Percentiles rank a stretch among this genome's conserved stretches.
These are phyloP conservation scores for Aspergillus viridinutans DNA, from an alignment of 2,329 filamentous ascomycete species.

Conservation along the genomic window DNA sequence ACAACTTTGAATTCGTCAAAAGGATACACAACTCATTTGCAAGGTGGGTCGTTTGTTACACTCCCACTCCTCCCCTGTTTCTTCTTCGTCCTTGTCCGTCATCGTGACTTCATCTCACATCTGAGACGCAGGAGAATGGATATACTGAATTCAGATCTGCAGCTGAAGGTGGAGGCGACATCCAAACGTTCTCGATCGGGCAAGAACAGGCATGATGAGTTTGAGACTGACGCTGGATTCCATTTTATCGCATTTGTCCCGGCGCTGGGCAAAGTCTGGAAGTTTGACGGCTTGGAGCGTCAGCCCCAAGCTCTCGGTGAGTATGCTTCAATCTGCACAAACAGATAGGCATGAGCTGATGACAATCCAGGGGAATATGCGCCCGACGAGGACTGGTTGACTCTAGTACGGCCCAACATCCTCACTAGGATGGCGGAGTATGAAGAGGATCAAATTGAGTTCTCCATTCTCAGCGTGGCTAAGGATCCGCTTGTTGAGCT, in stretches of 20 bases:
- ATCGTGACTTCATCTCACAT: slow-evolving; percentile 3
- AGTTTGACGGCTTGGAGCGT: slow-evolving; percentile 77
- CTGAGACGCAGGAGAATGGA: slow-evolving; percentile 60
- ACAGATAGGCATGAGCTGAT: neutral
- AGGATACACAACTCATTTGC: slow-evolving; percentile 85
- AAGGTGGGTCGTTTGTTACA: slow-evolving; percentile 43
- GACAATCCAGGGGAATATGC: slow-evolving; percentile 35
- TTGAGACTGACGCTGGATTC: slow-evolving; percentile 60
- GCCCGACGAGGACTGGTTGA: slow-evolving; percentile 59
- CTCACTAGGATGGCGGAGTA: slow-evolving; percentile 63
- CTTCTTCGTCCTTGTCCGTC: neutral
- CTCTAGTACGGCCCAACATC: slow-evolving; percentile 61
- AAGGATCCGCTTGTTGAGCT: slow-evolving; percentile 58
- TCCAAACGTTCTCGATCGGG: slow-evolving; percentile 30
- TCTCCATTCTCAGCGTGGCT: slow-evolving; percentile 72
- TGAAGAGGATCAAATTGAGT: slow-evolving; percentile 63
- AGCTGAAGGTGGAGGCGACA: slow-evolving; percentile 48
- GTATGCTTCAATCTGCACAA: slow-evolving; percentile 1
- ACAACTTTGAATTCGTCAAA: slow-evolving; percentile 71
- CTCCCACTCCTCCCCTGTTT: neutral
- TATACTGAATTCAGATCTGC: slow-evolving; percentile 66
- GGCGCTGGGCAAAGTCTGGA: slow-evolving; percentile 71
- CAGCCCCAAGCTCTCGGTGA: slow-evolving; percentile 63
- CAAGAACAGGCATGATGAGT: slow-evolving; percentile 42
- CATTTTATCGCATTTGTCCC: slow-evolving; percentile 91